Evolutionary conservation across 2,329 filamentous ascomycete species (phyloP).

Genomic region (Colletotrichum spinosum): DNA sequence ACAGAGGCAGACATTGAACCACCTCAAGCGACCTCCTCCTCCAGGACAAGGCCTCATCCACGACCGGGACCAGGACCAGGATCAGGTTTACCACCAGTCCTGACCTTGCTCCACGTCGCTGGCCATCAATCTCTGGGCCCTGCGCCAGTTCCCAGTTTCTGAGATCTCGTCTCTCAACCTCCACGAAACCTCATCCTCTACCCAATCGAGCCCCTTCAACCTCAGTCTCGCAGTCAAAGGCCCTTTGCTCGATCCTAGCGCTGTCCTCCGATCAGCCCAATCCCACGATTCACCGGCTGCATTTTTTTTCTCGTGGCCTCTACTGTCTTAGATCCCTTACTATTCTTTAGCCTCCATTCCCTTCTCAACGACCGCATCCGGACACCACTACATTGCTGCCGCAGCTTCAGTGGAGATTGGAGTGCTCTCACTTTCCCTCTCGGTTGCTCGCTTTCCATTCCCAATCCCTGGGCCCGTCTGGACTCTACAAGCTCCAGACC

Average conservation of each 20-base stretch:
- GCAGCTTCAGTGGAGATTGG: conserved; percentile 35
- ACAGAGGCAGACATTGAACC: neutral
- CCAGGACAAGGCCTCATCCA: conserved; percentile 2
- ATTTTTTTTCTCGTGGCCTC: conserved; percentile 16
- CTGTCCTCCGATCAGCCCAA: conserved; percentile 23
- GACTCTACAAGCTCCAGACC: conserved; percentile 2
- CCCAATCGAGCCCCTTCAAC: conserved; percentile 29
- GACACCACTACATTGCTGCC: conserved; percentile 33
- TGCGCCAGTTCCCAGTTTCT: conserved; percentile 33
- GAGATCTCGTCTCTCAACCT: conserved; percentile 32
- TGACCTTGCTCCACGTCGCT: conserved; percentile 27
- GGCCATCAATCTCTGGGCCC: conserved; percentile 31
- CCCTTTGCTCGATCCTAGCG: conserved; percentile 18
- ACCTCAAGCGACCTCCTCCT: conserved; percentile 10
- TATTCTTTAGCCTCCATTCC: conserved; percentile 30
- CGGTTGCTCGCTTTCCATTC: conserved; percentile 7
- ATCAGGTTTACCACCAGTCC: conserved; percentile 1
- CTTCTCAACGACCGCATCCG: conserved; percentile 31
- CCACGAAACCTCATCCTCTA: conserved; percentile 20
- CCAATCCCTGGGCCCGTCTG: conserved; percentile 26
- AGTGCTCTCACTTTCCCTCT: neutral
- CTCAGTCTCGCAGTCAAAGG: neutral
- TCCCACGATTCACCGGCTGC: conserved; percentile 25
- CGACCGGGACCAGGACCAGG: conserved; percentile 13
- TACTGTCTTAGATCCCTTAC: conserved; percentile 31